Percentiles rank a stretch among this genome's conserved stretches.
These are phyloP conservation scores for Immersiporthe knoxdaviesiana DNA, from an alignment of 2,329 filamentous ascomycete species.

Conservation along the genomic window DNA sequence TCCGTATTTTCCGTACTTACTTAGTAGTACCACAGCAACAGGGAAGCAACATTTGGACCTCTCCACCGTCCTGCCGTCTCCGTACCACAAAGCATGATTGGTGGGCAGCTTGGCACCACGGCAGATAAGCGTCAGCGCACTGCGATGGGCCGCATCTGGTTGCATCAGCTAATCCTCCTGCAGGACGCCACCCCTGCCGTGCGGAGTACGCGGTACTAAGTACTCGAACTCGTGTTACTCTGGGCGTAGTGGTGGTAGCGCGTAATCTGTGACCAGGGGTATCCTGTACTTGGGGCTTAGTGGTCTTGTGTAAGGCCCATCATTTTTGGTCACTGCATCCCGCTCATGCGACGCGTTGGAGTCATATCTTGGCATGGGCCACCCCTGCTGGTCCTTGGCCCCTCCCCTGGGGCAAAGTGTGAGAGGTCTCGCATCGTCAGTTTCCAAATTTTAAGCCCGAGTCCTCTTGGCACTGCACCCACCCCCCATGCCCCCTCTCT, in stretches of 20 bases:
- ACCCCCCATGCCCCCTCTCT: neutral
- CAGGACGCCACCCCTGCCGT: conserved; percentile 3
- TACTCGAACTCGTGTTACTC: neutral
- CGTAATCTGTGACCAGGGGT: neutral
- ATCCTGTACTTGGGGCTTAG: neutral
- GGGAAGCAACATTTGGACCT: neutral
- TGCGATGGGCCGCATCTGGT: conserved; percentile 6
- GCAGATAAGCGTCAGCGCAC: conserved; percentile 7
- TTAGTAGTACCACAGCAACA: neutral
- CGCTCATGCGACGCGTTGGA: neutral
- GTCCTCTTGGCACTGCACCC: neutral
- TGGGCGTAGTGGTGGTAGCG: neutral
- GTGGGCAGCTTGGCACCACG: neutral
- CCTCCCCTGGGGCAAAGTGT: neutral
- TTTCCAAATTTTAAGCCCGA: neutral
- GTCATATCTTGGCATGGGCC: neutral
- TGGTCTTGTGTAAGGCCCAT: neutral
- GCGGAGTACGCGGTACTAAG: conserved; percentile 10
- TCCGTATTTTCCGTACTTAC: conserved; percentile 1
- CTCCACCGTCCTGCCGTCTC: neutral
- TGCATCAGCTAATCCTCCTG: conserved; percentile 13
- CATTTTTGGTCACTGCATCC: neutral
- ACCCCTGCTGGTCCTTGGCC: neutral
- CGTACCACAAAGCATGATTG: neutral
- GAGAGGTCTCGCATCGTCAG: neutral